phyloP scores from a whole-genome alignment of 1,284 basidiomycete species.

The Irpex lacteus region DNA sequence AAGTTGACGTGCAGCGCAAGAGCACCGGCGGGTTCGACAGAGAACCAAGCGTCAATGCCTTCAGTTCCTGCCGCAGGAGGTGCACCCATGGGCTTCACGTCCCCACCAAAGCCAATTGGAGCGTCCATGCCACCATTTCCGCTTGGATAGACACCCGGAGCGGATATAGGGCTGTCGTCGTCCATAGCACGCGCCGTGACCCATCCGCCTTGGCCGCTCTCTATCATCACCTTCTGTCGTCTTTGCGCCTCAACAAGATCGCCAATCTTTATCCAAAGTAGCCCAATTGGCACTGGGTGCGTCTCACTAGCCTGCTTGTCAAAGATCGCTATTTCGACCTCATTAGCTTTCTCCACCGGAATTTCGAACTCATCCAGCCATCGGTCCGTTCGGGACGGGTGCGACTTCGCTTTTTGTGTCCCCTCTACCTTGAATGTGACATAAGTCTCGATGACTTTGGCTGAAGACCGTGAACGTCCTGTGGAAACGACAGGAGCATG shows the following conservation, averaged over 20 bases:
- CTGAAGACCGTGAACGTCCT: slow-evolving; percentile 66
- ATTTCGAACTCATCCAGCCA: slow-evolving; percentile 99
- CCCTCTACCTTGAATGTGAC: slow-evolving; percentile 97
- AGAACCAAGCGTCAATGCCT: slow-evolving; percentile 96
- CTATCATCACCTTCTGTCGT: slow-evolving; percentile 87
- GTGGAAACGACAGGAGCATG: slow-evolving; percentile 76
- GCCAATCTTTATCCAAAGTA: slow-evolving; percentile 94
- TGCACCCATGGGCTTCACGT: slow-evolving; percentile 27
- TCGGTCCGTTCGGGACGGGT: slow-evolving; percentile 89
- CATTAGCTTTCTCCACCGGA: slow-evolving; percentile 95
- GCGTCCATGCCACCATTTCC: slow-evolving; percentile 53
- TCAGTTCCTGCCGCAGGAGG: slow-evolving; percentile 44
- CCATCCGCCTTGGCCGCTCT: slow-evolving; percentile 87
- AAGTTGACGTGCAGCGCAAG: slow-evolving; percentile 86
- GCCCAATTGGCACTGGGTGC: slow-evolving; percentile 87
- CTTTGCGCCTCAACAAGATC: slow-evolving; percentile 95
- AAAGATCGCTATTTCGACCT: slow-evolving; percentile 96
- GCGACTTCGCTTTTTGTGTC: slow-evolving; percentile 88
- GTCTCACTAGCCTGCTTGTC: slow-evolving; percentile 85
- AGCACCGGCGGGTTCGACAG: slow-evolving; percentile 97
- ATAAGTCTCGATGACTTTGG: slow-evolving; percentile 85
- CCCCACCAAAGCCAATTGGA: slow-evolving; percentile 48
- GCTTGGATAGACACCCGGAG: slow-evolving; percentile 34
- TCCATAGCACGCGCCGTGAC: slow-evolving; percentile 88
- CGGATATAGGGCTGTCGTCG: slow-evolving; percentile 44